These are phyloP conservation scores for Bruguiera gymnorhiza DNA, from an alignment of 345 rosid genomes.

Conservation along the genomic window DNA sequence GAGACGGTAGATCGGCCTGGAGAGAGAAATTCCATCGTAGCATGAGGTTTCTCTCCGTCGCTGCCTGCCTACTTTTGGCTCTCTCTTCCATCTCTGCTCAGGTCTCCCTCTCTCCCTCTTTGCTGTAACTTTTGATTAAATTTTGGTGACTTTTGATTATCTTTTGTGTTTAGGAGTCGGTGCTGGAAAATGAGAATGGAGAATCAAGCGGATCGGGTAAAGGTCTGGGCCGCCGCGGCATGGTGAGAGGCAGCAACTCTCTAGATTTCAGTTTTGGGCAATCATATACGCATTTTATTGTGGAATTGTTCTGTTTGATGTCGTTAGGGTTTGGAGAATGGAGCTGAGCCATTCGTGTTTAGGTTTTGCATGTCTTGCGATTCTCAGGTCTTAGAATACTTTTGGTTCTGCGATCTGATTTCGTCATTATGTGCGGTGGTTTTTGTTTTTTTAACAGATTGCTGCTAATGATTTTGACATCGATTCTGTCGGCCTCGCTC, in stretches of 20 bases:
- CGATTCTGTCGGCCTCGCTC: constrained; percentile 37
- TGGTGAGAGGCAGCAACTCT: constrained; percentile 41
- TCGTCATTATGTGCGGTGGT: background rate
- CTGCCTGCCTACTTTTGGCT: constrained; percentile 2
- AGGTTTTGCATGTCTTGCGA: background rate
- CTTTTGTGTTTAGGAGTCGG: constrained; percentile 39
- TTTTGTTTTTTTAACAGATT: constrained; percentile 39
- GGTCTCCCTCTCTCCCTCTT: constrained; percentile 9
- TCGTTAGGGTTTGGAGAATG: too few species aligned
- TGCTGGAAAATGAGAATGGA: constrained; percentile 43
- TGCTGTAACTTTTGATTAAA: background rate
- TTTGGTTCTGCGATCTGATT: background rate
- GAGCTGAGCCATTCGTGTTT: background rate
- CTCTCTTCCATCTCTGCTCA: constrained; percentile 11
- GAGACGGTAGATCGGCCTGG: background rate
- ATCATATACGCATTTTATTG: too few species aligned
- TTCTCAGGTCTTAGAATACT: background rate
- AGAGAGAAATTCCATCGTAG: background rate
- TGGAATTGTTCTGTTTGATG: too few species aligned
- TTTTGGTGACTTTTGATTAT: background rate
- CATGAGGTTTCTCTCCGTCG: constrained; percentile 17
- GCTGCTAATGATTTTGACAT: constrained; percentile 35
- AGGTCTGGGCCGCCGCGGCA: constrained; percentile 93
- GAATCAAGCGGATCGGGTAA: constrained; percentile 42
- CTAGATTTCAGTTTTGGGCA: background rate